Base-by-base conservation (phyloP, 2,329 filamentous ascomycete species). In the Fusarium scirpi region DNA sequence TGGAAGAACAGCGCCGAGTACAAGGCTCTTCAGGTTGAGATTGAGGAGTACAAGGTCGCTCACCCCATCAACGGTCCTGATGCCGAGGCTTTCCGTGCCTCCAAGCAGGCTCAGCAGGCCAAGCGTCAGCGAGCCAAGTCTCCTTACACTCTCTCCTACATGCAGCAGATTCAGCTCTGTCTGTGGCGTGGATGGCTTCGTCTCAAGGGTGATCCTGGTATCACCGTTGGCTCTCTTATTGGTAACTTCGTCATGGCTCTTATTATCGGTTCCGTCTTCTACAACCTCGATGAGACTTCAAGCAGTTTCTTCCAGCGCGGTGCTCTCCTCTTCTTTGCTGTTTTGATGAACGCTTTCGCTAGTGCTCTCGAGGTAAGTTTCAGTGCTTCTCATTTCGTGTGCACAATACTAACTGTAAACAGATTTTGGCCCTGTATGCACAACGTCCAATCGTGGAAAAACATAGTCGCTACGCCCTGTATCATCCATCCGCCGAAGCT, bases 401-500 rank as follows among this genome's bases (percentile, higher is more conserved):
- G 41, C 3, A 11, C 15, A 40, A 45, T 3, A 46, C 62, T 64
- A 13, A 67, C 59, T n/a, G 1, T 3, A 0, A 5, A 1, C 65
- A 91, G 85, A 96, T 97, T 77, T 81, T 96, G 34, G 94, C 92
- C 0, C 86, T 97, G 7, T 98, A 96, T 77, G 89, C 92, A 4
- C 94, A 97, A 86, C 91, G 94, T 40, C 92, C 92, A 2, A 97
- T 97, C 74, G 93, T 98, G 65, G 94, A 97, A 78, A 97, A 97
- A 78, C 94, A 98, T 74, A 83, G 86, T 59, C 89, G 92, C 62
- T 97, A 97, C 78, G 94, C 94, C 20, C 85, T 97, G 20, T 97
- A 97, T 75, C 94, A 97, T 76, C 94, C 94, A 0, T 94, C 92
- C 12, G 92, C 94, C 18, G 94, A 98, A 84, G 93, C 94, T n/a